Evolutionary conservation across 176 grass and related monocot species (phyloP).

Genomic region (Zea luxurians): DNA sequence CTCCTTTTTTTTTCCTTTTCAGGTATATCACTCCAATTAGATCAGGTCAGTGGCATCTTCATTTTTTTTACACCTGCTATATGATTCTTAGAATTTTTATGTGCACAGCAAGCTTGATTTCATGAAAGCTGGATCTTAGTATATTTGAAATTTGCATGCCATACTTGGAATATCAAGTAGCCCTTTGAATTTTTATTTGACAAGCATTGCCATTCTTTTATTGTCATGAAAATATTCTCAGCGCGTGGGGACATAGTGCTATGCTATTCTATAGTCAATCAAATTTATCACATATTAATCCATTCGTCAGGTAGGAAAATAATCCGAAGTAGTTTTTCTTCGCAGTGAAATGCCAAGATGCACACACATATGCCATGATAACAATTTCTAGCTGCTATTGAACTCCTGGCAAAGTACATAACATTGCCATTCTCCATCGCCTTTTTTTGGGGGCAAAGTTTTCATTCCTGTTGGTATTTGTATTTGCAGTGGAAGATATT

Average conservation of each 20-base stretch:
- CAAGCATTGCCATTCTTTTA: constrained; percentile 12
- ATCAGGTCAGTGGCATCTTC: constrained; percentile 50
- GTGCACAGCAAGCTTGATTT: background rate
- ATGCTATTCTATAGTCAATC: background rate
- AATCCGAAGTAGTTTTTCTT: background rate
- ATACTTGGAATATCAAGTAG: background rate
- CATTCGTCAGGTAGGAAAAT: background rate
- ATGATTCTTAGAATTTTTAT: background rate
- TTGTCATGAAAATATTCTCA: background rate
- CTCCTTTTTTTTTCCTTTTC: constrained; percentile 15
- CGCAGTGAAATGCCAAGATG: background rate
- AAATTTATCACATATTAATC: background rate
- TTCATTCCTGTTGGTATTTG: constrained; percentile 2
- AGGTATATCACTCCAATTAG: constrained; percentile 64
- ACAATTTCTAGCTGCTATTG: background rate
- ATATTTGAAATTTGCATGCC: background rate
- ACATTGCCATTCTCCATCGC: background rate
- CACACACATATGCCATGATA: background rate
- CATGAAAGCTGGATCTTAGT: background rate
- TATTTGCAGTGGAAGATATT: constrained; percentile 48
- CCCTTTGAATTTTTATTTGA: background rate
- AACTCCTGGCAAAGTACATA: too few relatives aligned
- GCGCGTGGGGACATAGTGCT: background rate
- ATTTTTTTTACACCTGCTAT: background rate
- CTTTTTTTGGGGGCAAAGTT: background rate